Conservation (phyloP, 495 filamentous ascomycete species). For the Penicillium mononematosum region DNA sequence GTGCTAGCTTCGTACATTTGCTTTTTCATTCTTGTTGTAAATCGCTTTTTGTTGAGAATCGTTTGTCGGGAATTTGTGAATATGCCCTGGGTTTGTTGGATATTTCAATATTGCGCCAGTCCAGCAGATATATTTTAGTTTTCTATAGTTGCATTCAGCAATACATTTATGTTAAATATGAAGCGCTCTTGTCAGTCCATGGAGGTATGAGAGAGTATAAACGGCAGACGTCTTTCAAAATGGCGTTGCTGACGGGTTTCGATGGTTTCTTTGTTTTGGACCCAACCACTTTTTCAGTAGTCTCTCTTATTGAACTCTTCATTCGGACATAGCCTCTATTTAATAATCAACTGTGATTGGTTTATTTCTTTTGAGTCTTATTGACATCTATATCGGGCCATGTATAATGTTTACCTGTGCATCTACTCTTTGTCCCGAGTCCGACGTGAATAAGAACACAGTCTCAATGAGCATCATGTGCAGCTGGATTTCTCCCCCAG, state of each 20-base stretch:
- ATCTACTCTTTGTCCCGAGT: constrained; percentile 6
- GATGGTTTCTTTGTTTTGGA: constrained; percentile 1
- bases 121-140: neutral
- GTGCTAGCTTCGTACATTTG: constrained; percentile 1
- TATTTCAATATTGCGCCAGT: neutral
- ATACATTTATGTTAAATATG: neutral
- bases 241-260: too few species aligned
- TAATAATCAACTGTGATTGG: neutral
- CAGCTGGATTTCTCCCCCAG: neutral
- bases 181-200: neutral
- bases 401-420: neutral
- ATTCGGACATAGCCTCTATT: neutral
- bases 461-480: constrained; percentile 6
- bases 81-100: neutral
- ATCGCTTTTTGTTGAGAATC: constrained; percentile 1
- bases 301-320: neutral
- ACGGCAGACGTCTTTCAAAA: too few species aligned
- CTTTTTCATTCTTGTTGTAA: neutral
- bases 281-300: neutral
- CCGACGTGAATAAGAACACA: neutral
- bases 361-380: neutral
- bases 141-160: neutral
- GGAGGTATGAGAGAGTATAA: neutral
- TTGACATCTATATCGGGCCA: constrained; percentile 1
- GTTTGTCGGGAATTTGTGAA: neutral